Evolutionary conservation across 495 filamentous ascomycete genomes (phyloP).

Genomic region (Aspergillus nidulans): DNA sequence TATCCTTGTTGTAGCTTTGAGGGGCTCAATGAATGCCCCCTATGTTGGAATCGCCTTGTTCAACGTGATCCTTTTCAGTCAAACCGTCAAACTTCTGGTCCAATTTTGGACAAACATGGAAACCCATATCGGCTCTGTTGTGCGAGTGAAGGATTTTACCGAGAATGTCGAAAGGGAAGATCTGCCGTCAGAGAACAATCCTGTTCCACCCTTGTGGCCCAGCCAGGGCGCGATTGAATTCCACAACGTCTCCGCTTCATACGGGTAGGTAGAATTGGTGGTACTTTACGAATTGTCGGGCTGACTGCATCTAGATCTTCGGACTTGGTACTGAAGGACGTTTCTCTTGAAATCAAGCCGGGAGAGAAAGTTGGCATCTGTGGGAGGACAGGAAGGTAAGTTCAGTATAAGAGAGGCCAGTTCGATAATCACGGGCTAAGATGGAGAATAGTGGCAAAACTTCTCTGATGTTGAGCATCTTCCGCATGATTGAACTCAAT

Average conservation of each 20-base stretch:
- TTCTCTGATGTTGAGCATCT: conserved; percentile 37
- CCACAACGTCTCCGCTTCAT: conserved; percentile 36
- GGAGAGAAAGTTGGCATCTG: conserved; percentile 58
- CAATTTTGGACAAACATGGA: conserved; percentile 55
- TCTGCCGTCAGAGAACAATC: conserved; percentile 37
- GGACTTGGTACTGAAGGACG: too few relatives aligned
- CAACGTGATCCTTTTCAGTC: conserved; percentile 43
- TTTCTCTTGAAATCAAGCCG: too few relatives aligned
- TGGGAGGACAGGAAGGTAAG: conserved; percentile 41
- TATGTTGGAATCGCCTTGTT: conserved; percentile 48
- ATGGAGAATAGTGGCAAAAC: conserved; percentile 36
- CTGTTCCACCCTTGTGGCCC: conserved; percentile 47
- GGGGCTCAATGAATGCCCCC: conserved; percentile 30
- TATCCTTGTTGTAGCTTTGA: conserved; percentile 28
- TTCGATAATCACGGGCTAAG: background rate
- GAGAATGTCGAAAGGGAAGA: conserved; percentile 46
- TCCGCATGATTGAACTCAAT: conserved; percentile 37
- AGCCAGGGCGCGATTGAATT: conserved; percentile 49
- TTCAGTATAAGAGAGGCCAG: background rate
- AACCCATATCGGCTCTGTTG: conserved; percentile 52
- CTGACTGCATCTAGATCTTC: too few relatives aligned
- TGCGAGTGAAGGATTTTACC: conserved; percentile 55
- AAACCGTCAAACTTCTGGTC: conserved; percentile 43
- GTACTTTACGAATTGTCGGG: too few relatives aligned
- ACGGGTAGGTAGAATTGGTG: conserved; percentile 28